Conservation (phyloP, 805 yeast species). For the Lipomyces yamanashiensis region DNA sequence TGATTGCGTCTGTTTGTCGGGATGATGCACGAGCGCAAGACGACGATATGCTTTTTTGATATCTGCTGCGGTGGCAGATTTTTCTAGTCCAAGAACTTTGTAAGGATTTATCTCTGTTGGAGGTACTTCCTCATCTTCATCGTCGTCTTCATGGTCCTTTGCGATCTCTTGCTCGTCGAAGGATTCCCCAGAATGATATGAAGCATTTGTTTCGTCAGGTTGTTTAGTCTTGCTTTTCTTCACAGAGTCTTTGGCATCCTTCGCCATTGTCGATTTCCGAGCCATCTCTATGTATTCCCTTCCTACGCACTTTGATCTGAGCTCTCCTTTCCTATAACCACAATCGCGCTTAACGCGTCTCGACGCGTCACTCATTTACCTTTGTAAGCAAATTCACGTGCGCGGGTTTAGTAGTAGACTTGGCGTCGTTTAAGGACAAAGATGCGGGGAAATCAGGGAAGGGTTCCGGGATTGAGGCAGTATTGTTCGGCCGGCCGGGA, state of each 20-base stretch:
- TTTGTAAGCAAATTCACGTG: too few relatives aligned
- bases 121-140: conserved; percentile 2
- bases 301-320: too few relatives aligned
- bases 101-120: conserved; percentile 65
- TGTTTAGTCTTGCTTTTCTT: neutral
- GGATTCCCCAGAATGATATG: neutral
- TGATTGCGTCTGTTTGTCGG: conserved; percentile 57
- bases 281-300: neutral
- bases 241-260: neutral
- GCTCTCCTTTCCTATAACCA: too few relatives aligned
- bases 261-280: neutral
- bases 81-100: conserved; percentile 52
- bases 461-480: too few relatives aligned
- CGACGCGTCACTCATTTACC: too few relatives aligned
- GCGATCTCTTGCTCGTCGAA: conserved; percentile 2
- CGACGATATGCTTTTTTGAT: conserved; percentile 72
- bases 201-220: too few relatives aligned
- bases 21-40: conserved; percentile 67
- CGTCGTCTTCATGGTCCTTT: neutral
- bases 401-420: too few relatives aligned
- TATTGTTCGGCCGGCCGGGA: too few relatives aligned
- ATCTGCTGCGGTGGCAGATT: conserved; percentile 51
- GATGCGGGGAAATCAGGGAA: too few relatives aligned
- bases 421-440: too few relatives aligned
- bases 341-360: too few relatives aligned